Evolutionary conservation across 139 green algal genomes (phyloP), one percentile per base, ranked within the genome.

Genomic region (Tetraselmis chui): DNA sequence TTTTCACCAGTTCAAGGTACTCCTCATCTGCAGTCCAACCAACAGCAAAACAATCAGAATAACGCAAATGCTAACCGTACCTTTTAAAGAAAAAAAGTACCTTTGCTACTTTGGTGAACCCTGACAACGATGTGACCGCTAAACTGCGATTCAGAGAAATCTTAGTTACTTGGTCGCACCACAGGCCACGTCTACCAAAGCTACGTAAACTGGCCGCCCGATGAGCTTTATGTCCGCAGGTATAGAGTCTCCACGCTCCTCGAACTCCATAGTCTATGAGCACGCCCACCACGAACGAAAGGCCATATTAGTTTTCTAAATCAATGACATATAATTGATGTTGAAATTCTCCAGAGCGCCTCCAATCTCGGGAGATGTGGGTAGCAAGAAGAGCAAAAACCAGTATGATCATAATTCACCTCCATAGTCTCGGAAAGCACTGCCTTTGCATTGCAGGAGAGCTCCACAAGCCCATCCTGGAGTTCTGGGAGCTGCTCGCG

Each of bases 181-280:
- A 25, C 80, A 18, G 75, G 29, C 23, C 89, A 75, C 30, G 83
- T 94, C 91, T 31, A 97, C 89, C 58, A 92, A 26, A 0, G 92
- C 93, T 22, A 96, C n/a, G 29, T 90, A 91, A 58, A 93, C 84
- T 18, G 91, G 90, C 76, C 81, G 80, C 2, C 81, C 91, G 30
- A 59, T 31, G 2, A 88, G 28, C 74, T 85, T 81, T 83, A 75
- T 27, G 31, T 0, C 18, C 31, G 77, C 5, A 29, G 31, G 18
- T 32, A 23, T 31, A 59, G 59, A 22, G 11, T 26, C 59, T 28
- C 81, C 29, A 31, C 32, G 74, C 29, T 32, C 30, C 74, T 29
- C 74, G 74, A 18, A 24, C 82, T 32, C 30, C 1, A 31, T 80
- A 59, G 29, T 25, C 77, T 0, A 32, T 23, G 32, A 80, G 77